Evolutionary conservation across 257 asterid genomes (phyloP).

Genomic region (Phtheirospermum japonicum): DNA sequence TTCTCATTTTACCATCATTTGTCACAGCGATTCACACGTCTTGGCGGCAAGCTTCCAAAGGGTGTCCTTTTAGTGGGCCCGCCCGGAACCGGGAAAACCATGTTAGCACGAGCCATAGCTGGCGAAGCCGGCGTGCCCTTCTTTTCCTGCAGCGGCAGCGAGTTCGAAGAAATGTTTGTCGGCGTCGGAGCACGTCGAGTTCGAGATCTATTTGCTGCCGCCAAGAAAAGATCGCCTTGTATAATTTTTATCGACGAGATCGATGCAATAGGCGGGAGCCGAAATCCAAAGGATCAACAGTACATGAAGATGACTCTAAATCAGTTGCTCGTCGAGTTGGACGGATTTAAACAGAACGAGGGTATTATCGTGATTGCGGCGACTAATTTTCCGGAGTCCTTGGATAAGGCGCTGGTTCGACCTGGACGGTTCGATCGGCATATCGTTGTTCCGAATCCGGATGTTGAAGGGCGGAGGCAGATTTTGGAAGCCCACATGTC

Average conservation of each 20-base stretch:
- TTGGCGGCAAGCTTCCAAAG: slow-evolving; percentile 96
- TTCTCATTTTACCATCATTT: slow-evolving; percentile 30
- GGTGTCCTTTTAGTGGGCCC: slow-evolving; percentile 92
- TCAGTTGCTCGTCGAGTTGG: slow-evolving; percentile 91
- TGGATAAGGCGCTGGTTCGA: slow-evolving; percentile 85
- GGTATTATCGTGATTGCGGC: slow-evolving; percentile 89
- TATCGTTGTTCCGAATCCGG: slow-evolving; percentile 93
- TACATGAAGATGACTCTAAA: slow-evolving; percentile 87
- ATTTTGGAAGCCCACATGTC: slow-evolving; percentile 88
- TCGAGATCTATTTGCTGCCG: slow-evolving; percentile 87
- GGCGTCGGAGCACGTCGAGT: slow-evolving; percentile 98
- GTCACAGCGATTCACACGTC: slow-evolving; percentile 78
- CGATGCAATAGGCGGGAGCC: slow-evolving; percentile 91
- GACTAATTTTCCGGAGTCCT: slow-evolving; percentile 80
- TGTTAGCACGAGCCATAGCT: slow-evolving; percentile 94
- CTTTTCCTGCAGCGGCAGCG: slow-evolving; percentile 93
- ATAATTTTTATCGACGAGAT: slow-evolving; percentile 82
- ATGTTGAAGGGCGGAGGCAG: slow-evolving; percentile 92
- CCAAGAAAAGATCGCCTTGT: slow-evolving; percentile 86
- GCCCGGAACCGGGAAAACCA: slow-evolving; percentile 94
- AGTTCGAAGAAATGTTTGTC: slow-evolving; percentile 93
- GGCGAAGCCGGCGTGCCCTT: slow-evolving; percentile 97
- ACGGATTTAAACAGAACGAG: slow-evolving; percentile 91
- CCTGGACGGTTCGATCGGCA: slow-evolving; percentile 91
- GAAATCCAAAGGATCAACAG: slow-evolving; percentile 90